Base-by-base conservation (phyloP, 179 eudicot genomes). In the Silene noctiflora region DNA sequence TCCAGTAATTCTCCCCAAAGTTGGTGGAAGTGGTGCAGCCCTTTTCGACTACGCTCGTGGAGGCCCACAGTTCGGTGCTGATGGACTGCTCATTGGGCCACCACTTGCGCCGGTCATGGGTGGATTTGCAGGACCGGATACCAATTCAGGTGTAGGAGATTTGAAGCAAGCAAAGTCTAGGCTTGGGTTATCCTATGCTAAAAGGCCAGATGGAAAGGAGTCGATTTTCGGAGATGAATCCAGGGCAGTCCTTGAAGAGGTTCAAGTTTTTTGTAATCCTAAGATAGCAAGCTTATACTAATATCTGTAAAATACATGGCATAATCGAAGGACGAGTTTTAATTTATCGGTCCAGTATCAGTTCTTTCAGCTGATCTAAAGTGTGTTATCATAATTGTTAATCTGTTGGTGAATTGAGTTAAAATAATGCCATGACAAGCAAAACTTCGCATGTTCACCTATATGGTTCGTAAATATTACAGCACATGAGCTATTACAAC, bases 21-120 rank as follows among this genome's bases (percentile, higher is more conserved):
- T 92, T 8, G 98, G 98, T 2, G 96, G 97, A 9, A 92, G 94
- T 61, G 97, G 98, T 14, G 97, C 97, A 1, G 95, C 97, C 48
- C 89, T 93, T 2, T 93, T 93, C 71, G 97, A 91, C 66, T 91
- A 93, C 71, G 94, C 95, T 48, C 88, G 98, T 9, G 97, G 97
- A 0, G 93, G 97, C 9, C 97, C 96, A 1, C 96, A 91, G 42
- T 92, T 92, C 66, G 96, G 97, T 39, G 88, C 96, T 0, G 94
- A 92, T 27, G 96, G 96, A 64, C 83, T 92, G 46, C 89, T 92
- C n/a, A 89, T 91, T 11, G 97, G 95, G 10, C 91, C 94, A 0
- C 96, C 96, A 9, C 74, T 89, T 66, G 90, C 95, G 0, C 96
- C 98, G 4, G 98, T 92, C 10, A 93, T 93, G 98, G 98, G 98